Percentiles rank a stretch among this genome's conserved stretches.
Conservation (phyloP, 1,284 basidiomycete genomes). For the Ceratobasidium sp. region DNA sequence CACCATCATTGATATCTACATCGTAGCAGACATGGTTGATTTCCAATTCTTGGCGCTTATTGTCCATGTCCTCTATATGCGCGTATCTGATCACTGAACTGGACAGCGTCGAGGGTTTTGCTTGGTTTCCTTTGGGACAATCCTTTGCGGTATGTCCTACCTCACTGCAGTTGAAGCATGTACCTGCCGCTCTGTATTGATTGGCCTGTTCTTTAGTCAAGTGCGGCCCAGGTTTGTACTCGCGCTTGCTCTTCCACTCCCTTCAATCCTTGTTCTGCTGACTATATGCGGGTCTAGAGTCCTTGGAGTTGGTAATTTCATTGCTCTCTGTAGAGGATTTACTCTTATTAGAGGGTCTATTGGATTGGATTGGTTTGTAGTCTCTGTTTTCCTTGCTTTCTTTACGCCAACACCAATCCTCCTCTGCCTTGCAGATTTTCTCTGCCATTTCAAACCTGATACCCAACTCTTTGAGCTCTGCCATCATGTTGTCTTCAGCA, state of each 20-base stretch:
- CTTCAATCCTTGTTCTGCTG: too few relatives aligned
- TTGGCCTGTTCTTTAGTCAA: constrained; percentile 10
- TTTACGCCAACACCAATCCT: neutral
- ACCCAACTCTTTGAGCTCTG: too few relatives aligned
- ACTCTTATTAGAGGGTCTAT: neutral
- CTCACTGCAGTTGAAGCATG: constrained; percentile 42
- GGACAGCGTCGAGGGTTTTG: neutral
- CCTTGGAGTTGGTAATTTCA: neutral
- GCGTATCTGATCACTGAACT: neutral
- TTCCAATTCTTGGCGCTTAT: neutral
- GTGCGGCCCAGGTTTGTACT: neutral
- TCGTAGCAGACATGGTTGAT: neutral
- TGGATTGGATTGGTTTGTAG: neutral
- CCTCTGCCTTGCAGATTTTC: constrained; percentile 35
- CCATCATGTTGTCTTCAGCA: neutral
- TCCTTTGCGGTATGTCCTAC: constrained; percentile 30
- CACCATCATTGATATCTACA: neutral
- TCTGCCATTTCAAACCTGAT: too few relatives aligned
- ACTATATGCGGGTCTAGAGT: too few relatives aligned
- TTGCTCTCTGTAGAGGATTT: neutral
- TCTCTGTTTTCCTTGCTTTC: neutral
- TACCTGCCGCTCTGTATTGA: constrained; percentile 40
- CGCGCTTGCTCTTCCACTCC: too few relatives aligned
- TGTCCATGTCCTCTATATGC: neutral
- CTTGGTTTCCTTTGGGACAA: constrained; percentile 37